Percentiles rank a stretch among this genome's conserved stretches.
These are phyloP conservation scores for Xylariaceae sp. DNA, from an alignment of 2,329 filamentous ascomycete species.

Conservation along the genomic window DNA sequence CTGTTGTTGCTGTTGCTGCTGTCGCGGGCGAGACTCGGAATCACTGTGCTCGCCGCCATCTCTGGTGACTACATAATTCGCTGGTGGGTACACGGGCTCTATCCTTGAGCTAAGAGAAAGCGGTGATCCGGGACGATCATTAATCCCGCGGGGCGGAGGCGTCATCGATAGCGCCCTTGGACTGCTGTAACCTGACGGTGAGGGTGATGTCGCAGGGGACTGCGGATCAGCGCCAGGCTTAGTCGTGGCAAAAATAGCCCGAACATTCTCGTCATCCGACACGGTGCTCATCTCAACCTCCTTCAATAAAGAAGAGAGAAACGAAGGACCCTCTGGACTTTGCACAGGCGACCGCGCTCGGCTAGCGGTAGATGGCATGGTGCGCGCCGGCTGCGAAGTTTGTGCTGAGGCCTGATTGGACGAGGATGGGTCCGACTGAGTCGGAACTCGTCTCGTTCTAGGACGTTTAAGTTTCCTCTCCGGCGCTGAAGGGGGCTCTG, in stretches of 20 bases:
- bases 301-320: slow-evolving; percentile 79
- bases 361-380: slow-evolving; percentile 11
- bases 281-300: slow-evolving; percentile 71
- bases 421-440: slow-evolving; percentile 45
- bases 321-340: slow-evolving; percentile 58
- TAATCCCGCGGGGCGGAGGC: slow-evolving; percentile 61
- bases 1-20: slow-evolving; percentile 9
- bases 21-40: slow-evolving; percentile 39
- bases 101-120: slow-evolving; percentile 66
- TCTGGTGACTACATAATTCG: slow-evolving; percentile 64
- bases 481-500: slow-evolving; percentile 63
- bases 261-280: slow-evolving; percentile 54
- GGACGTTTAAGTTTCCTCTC: slow-evolving; percentile 85
- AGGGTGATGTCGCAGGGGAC: slow-evolving; percentile 65
- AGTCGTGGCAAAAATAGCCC: slow-evolving; percentile 37
- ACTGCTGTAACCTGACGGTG: slow-evolving; percentile 60
- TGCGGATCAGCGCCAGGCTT: slow-evolving; percentile 39
- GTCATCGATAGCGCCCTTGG: slow-evolving; percentile 64
- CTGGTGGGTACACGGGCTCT: slow-evolving; percentile 68
- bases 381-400: slow-evolving; percentile 19
- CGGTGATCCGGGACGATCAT: slow-evolving; percentile 61
- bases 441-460: slow-evolving; percentile 64
- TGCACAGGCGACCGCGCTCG: slow-evolving; percentile 27
- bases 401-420: slow-evolving; percentile 29
- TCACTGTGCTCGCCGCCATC: slow-evolving; percentile 44